A percentile compares a stretch with the other conserved stretches of the same genome.
These are phyloP conservation scores for Eucalyptus curtisii DNA, from an alignment of 345 rosid species.

Conservation along the genomic window DNA sequence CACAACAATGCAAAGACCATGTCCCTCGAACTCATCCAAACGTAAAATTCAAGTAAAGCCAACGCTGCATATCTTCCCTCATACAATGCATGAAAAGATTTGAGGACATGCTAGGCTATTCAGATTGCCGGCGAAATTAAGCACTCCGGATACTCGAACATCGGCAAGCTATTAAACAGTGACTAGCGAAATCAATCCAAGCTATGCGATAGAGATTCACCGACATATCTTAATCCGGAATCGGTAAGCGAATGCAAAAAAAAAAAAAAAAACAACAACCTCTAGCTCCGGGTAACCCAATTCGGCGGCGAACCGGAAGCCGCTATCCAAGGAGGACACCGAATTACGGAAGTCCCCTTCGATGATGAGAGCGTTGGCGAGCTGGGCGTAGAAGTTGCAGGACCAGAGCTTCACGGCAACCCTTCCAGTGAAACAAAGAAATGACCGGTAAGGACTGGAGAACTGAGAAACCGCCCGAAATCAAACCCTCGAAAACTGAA, in stretches of 20 bases:
- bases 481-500: not conserved
- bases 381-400: constrained; percentile 94
- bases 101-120: not conserved
- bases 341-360: constrained; percentile 74
- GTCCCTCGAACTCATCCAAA: not conserved
- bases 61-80: not conserved
- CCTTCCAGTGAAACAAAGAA: not conserved
- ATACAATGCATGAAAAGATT: not conserved
- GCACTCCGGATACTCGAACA: not conserved
- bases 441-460: not conserved
- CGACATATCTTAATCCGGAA: not conserved
- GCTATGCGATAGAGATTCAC: not conserved
- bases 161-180: not conserved
- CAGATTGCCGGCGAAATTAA: not conserved
- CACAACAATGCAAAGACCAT: not conserved
- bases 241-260: not conserved
- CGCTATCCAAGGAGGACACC: constrained; percentile 57
- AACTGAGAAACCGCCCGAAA: not conserved
- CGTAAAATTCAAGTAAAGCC: not conserved
- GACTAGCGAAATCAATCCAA: not conserved
- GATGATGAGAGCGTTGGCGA: constrained; percentile 72
- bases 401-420: constrained; percentile 60
- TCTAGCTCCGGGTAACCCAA: constrained; percentile 67
- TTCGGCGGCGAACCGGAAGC: constrained; percentile 46
- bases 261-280: constrained; percentile 12